phyloP scores from a whole-genome alignment of 2,329 filamentous ascomycete species.

The Aspergillus sp. region DNA sequence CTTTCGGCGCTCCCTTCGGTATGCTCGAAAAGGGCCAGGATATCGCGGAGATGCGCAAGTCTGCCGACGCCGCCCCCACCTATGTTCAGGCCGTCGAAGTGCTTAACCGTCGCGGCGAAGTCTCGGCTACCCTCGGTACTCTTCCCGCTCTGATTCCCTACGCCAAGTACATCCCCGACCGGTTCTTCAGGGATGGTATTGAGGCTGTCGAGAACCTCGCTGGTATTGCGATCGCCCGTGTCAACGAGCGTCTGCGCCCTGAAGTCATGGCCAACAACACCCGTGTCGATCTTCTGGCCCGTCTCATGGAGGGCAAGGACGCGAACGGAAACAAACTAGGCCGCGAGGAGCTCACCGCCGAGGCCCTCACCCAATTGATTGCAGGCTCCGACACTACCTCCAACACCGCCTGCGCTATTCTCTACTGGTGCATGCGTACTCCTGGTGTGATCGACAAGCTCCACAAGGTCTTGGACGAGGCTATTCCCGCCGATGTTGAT shows the following conservation, averaged over 20 bases:
- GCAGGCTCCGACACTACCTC: slow-evolving; percentile 65
- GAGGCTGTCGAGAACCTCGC: slow-evolving; percentile 75
- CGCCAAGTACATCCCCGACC: slow-evolving; percentile 75
- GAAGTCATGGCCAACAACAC: slow-evolving; percentile 58
- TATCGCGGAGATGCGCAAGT: slow-evolving; percentile 67
- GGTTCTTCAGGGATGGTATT: slow-evolving; percentile 75
- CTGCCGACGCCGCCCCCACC: slow-evolving; percentile 59
- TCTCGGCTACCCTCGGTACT: slow-evolving; percentile 75
- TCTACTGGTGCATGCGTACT: slow-evolving; percentile 71
- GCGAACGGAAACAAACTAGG: slow-evolving; percentile 73
- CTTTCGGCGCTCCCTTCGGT: slow-evolving; percentile 75
- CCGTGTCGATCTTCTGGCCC: slow-evolving; percentile 75
- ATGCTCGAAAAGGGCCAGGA: slow-evolving; percentile 78
- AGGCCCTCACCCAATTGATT: slow-evolving; percentile 84
- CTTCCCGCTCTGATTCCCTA: slow-evolving; percentile 73
- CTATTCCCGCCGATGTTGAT: slow-evolving; percentile 57
- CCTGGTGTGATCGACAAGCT: slow-evolving; percentile 70
- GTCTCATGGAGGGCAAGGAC: slow-evolving; percentile 83
- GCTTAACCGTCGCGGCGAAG: slow-evolving; percentile 81
- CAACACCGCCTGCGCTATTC: slow-evolving; percentile 76
- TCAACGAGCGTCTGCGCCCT: slow-evolving; percentile 68
- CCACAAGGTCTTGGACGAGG: slow-evolving; percentile 70
- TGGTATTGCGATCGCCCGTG: slow-evolving; percentile 82
- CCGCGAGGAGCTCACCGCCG: slow-evolving; percentile 77
- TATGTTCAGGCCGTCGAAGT: slow-evolving; percentile 82